Conservation (phyloP, 441 rosid genomes). For the Pelargonium cotyledonis region DNA sequence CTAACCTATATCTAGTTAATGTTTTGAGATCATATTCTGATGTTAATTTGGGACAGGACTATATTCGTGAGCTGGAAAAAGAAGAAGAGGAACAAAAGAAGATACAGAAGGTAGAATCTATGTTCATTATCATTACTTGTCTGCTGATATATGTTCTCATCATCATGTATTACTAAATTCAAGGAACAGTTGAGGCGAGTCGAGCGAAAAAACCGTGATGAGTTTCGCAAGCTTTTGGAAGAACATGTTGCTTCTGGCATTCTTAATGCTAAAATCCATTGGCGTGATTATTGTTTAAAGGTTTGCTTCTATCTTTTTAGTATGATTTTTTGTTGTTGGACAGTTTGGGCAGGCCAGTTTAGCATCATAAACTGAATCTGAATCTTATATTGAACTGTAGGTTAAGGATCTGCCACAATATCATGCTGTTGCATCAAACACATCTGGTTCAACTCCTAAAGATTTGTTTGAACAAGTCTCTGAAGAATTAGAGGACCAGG, state of each 20-base stretch:
- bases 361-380: conserved; percentile 1
- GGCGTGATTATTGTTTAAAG: conserved; percentile 86
- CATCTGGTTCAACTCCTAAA: conserved; percentile 85
- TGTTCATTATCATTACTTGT: conserved; percentile 14
- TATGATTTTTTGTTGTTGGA: conserved; percentile 13
- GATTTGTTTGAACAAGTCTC: conserved; percentile 88
- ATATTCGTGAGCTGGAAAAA: conserved; percentile 76
- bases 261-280: conserved; percentile 77
- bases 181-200: conserved; percentile 82
- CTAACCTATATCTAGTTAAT: conserved; percentile 9
- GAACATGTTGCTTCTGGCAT: conserved; percentile 68
- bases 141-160: conserved; percentile 14
- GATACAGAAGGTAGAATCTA: conserved; percentile 63
- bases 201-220: conserved; percentile 94
- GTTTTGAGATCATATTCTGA: conserved; percentile 21
- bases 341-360: not conserved
- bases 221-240: conserved; percentile 69
- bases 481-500: conserved; percentile 86
- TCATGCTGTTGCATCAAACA: conserved; percentile 80
- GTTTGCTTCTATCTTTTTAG: conserved; percentile 24
- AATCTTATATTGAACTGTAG: conserved; percentile 31
- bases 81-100: conserved; percentile 89
- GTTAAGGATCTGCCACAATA: conserved; percentile 77
- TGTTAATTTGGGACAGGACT: conserved; percentile 52
- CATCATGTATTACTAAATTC: conserved; percentile 24